Evolutionary conservation across 139 green algal species (phyloP).

Genomic region (Pseudopediastrum boryanum): DNA sequence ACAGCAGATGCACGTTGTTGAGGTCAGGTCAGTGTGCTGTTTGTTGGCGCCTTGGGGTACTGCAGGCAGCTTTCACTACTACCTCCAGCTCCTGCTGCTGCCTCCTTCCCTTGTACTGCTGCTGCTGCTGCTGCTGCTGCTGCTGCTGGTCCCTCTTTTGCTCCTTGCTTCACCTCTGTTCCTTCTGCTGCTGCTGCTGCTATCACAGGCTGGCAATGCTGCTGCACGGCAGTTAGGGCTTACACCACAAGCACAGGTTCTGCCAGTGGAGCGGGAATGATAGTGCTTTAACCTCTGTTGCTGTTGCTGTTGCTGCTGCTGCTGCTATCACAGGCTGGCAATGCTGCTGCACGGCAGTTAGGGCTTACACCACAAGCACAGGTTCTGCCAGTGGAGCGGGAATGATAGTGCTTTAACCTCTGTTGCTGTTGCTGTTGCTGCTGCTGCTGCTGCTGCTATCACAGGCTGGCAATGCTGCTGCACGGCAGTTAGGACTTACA

Average conservation of each 20-base stretch:
- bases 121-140: no score
- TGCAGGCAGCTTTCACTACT: no score
- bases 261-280: no score
- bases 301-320: constrained; percentile 16
- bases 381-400: background rate
- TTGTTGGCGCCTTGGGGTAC: no score
- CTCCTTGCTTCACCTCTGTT: no score
- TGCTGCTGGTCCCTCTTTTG: no score
- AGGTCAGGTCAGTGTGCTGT: no score
- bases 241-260: no score
- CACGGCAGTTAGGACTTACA: background rate
- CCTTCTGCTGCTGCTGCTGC: background rate
- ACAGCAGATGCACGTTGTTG: no score
- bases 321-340: background rate
- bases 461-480: constrained; percentile 33
- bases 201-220: background rate
- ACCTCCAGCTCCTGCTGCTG: no score
- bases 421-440: background rate
- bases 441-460: background rate
- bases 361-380: background rate
- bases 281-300: no score
- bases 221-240: background rate
- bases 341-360: background rate
- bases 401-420: background rate
- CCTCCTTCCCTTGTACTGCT: no score